Evolutionary conservation across 1,284 basidiomycete genomes (phyloP).

Genomic region (Apiotrichum akiyoshidainum): DNA sequence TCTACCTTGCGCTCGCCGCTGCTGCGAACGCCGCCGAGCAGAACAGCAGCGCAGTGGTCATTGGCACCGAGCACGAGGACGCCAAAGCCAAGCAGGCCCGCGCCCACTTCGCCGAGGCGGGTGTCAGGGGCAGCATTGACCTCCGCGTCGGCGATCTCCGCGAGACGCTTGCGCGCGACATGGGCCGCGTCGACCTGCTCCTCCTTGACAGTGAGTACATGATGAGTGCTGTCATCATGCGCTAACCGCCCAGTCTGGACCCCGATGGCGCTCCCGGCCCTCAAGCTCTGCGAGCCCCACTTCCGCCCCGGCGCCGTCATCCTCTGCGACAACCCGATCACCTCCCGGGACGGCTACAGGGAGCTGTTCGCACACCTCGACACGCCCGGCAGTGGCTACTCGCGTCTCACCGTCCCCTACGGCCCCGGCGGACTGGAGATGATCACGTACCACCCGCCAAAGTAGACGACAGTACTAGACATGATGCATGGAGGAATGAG

Average conservation of each 20-base stretch:
- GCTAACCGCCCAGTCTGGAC: conserved; percentile 28
- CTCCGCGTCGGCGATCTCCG: conserved; percentile 33
- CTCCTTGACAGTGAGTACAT: conserved; percentile 33
- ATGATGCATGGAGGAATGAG: neutral
- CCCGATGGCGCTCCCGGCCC: conserved; percentile 27
- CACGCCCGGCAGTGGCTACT: conserved; percentile 2
- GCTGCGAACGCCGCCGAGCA: conserved; percentile 13
- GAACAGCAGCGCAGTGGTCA: conserved; percentile 20
- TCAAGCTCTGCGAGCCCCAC: conserved; percentile 24
- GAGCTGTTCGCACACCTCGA: conserved; percentile 21
- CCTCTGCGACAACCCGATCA: conserved; percentile 24
- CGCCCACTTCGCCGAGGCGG: conserved; percentile 26
- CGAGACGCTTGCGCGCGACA: conserved; percentile 27
- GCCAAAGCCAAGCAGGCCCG: conserved; percentile 24
- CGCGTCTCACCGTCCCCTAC: conserved; percentile 23
- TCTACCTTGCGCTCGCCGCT: conserved; percentile 37
- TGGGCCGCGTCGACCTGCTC: conserved; percentile 28
- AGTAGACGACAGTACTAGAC: neutral
- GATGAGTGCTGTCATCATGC: neutral
- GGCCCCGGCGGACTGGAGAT: conserved; percentile 25
- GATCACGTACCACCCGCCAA: conserved; percentile 20
- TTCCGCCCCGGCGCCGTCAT: conserved; percentile 26
- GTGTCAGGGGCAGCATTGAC: conserved; percentile 27
- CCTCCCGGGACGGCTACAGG: conserved; percentile 21
- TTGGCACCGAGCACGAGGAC: conserved; percentile 34